Conservation (phyloP, 805 yeast genomes). For the Cyberlindnera maritima region DNA sequence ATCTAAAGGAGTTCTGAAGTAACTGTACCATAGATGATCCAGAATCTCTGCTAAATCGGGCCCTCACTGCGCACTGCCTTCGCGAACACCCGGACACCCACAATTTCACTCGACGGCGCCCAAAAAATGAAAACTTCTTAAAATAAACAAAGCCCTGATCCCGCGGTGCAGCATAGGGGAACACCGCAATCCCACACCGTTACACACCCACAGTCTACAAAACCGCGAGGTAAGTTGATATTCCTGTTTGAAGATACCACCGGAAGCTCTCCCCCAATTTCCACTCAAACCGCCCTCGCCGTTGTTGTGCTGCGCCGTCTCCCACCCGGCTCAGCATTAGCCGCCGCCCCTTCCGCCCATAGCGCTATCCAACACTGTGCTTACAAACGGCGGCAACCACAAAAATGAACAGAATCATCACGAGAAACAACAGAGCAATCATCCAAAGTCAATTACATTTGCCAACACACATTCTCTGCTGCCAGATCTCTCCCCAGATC, state of each 20-base stretch:
- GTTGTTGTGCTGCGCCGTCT: not conserved
- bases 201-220: not conserved
- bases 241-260: not conserved
- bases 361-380: not conserved
- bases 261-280: not conserved
- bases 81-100: conserved; percentile 13
- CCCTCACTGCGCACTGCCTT: conserved; percentile 1
- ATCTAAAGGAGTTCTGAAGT: too few species aligned
- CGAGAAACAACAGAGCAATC: too few species aligned
- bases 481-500: not conserved
- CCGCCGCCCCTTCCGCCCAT: not conserved
- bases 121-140: conserved; percentile 17
- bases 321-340: not conserved
- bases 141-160: conserved; percentile 17
- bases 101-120: conserved; percentile 8
- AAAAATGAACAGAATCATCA: too few species aligned
- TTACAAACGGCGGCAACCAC: not conserved
- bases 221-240: not conserved
- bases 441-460: too few species aligned
- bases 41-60: not conserved
- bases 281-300: not conserved
- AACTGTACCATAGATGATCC: too few species aligned
- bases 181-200: not conserved
- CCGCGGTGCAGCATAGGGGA: conserved; percentile 2
- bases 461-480: not conserved